Percentiles rank a stretch among this genome's conserved stretches.
Evolutionary conservation across 73 alveolate species (phyloP).

Genomic region (Paramecium pentaurelia): DNA sequence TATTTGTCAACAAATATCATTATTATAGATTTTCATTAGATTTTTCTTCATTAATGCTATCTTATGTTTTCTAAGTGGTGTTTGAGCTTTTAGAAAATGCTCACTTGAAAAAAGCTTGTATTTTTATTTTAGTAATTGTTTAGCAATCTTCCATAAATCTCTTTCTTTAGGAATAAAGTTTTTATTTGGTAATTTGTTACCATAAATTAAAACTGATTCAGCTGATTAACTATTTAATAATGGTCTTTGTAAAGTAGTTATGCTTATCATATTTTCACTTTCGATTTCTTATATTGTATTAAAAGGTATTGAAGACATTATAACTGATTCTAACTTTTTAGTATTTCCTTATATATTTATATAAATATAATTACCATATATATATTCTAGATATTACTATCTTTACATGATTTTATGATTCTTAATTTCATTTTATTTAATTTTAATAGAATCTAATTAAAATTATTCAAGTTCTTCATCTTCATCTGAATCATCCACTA

Average conservation of each 20-base stretch:
- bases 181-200: neutral
- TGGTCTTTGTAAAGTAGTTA: neutral
- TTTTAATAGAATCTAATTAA: neutral
- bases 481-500: neutral
- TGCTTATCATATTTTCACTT: neutral
- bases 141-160: neutral
- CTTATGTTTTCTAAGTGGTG: neutral
- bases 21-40: neutral
- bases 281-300: neutral
- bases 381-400: neutral
- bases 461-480: neutral
- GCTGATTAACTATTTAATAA: neutral
- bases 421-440: neutral
- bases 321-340: neutral
- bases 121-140: neutral
- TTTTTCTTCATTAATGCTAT: neutral
- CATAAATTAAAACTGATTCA: conserved; percentile 1
- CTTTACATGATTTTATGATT: neutral
- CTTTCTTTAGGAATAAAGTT: neutral
- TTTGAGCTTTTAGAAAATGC: neutral
- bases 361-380: neutral
- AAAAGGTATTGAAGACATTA: neutral
- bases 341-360: neutral
- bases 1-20: neutral
- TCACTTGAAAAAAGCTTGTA: neutral